Percentiles rank a stretch among this genome's conserved stretches.
Evolutionary conservation across 2,329 filamentous ascomycete genomes (phyloP).

Genomic region (Diplodia corticola): DNA sequence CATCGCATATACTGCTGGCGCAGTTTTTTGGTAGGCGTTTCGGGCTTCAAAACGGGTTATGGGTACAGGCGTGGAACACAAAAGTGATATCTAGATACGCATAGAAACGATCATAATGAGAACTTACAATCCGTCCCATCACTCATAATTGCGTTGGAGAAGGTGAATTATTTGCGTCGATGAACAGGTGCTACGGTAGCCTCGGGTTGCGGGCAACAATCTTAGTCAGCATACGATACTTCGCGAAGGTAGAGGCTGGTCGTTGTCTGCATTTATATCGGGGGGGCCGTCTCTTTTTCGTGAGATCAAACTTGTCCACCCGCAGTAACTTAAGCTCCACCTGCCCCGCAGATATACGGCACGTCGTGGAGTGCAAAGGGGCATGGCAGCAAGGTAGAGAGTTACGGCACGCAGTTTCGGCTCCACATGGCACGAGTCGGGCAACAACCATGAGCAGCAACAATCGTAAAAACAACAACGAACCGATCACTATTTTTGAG

Average conservation of each 20-base stretch:
- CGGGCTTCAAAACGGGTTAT: background rate
- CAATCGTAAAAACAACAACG: too few relatives aligned
- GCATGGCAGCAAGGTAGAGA: background rate
- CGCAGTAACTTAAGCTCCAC: background rate
- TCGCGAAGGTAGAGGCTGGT: background rate
- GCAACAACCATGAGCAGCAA: background rate
- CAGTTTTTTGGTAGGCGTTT: background rate
- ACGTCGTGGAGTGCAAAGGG: background rate
- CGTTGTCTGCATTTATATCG: background rate
- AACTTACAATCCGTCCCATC: background rate
- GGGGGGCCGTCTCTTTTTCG: background rate
- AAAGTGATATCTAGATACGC: conserved; percentile 13
- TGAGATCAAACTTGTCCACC: background rate
- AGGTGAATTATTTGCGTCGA: background rate
- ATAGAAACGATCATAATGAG: background rate
- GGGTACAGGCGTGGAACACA: background rate
- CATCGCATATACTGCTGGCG: background rate
- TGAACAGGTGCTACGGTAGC: background rate
- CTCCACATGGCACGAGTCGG: background rate
- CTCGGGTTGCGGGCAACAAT: background rate
- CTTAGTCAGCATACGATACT: background rate
- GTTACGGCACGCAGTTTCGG: background rate
- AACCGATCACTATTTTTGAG: too few relatives aligned
- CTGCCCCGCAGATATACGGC: background rate
- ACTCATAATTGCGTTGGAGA: background rate